These are phyloP conservation scores for Nicotiana attenuata DNA, from an alignment of 257 asterid genomes.

Conservation along the genomic window DNA sequence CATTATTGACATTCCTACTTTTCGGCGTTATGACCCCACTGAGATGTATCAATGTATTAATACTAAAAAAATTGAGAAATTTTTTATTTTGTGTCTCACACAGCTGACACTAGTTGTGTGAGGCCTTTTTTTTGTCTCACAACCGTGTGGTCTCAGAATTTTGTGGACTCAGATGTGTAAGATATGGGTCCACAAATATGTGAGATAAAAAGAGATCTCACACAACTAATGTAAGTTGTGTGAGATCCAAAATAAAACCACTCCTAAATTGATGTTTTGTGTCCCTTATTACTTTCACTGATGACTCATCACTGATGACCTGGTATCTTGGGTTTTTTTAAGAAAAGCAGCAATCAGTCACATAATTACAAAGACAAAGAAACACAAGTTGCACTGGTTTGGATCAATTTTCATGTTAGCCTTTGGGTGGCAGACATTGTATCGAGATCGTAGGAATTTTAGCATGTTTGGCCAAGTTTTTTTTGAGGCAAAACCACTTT, in stretches of 20 bases:
- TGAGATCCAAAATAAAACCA: no score
- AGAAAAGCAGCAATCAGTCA: not conserved
- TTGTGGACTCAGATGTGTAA: no score
- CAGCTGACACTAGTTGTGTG: no score
- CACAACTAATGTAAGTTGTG: no score
- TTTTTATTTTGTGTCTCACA: no score
- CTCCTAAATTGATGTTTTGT: not conserved
- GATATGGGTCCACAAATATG: no score
- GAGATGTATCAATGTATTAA: not conserved
- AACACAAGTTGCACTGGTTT: not conserved
- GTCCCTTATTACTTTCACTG: not conserved
- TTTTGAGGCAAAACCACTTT: no score
- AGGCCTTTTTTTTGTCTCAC: no score
- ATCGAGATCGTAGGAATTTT: not conserved
- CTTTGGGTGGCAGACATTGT: not conserved
- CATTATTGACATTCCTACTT: not conserved
- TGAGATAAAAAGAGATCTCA: no score
- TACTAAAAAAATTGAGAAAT: no score
- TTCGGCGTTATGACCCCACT: not conserved
- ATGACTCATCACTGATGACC: not conserved
- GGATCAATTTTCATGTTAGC: not conserved
- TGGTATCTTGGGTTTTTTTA: not conserved
- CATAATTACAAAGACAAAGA: not conserved
- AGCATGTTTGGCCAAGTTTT: no score
- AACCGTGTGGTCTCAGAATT: no score